Percentiles rank a stretch among this genome's conserved stretches.
Conservation (phyloP, 495 filamentous ascomycete species). For the Hypoxylon crocopeplum region DNA sequence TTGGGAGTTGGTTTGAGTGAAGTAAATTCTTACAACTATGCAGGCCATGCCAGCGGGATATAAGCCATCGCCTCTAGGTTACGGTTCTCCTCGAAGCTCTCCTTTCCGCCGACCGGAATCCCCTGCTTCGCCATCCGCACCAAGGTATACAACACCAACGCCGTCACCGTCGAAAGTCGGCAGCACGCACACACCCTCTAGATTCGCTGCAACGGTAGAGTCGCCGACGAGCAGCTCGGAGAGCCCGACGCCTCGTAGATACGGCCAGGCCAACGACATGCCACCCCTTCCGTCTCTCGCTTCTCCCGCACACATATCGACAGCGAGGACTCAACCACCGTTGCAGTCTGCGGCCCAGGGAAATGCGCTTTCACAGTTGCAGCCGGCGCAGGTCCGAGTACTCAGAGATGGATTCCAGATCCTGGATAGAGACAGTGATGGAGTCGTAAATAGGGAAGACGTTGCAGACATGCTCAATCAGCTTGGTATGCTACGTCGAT, state of each 20-base stretch:
- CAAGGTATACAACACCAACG: slow-evolving; percentile 56
- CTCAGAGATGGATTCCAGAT: slow-evolving; percentile 88
- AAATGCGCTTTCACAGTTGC: slow-evolving; percentile 68
- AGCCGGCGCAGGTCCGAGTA: slow-evolving; percentile 71
- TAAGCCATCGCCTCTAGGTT: slow-evolving; percentile 75
- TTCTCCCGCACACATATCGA: slow-evolving; percentile 49
- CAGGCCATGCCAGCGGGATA: slow-evolving; percentile 63
- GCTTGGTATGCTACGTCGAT: slow-evolving; percentile 58
- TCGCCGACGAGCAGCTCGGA: slow-evolving; percentile 36
- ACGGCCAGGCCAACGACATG: slow-evolving; percentile 38
- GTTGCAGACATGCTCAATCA: slow-evolving; percentile 81
- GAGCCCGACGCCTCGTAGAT: slow-evolving; percentile 53
- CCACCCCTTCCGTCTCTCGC: slow-evolving; percentile 52
- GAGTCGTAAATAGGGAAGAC: slow-evolving; percentile 75
- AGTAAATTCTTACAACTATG: slow-evolving; percentile 21
- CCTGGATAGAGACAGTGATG: slow-evolving; percentile 81
- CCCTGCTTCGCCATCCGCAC: slow-evolving; percentile 54
- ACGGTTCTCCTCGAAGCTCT: slow-evolving; percentile 71
- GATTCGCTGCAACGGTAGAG: slow-evolving; percentile 43
- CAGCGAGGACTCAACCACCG: slow-evolving; percentile 39
- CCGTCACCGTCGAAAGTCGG: slow-evolving; percentile 52
- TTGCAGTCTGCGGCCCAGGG: slow-evolving; percentile 38
- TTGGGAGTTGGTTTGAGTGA: slow-evolving; percentile 4
- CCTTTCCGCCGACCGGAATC: slow-evolving; percentile 76
- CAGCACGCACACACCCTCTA: slow-evolving; percentile 44